phyloP scores from a whole-genome alignment of 768 basidiomycete genomes.

The Boletus barrowsii region DNA sequence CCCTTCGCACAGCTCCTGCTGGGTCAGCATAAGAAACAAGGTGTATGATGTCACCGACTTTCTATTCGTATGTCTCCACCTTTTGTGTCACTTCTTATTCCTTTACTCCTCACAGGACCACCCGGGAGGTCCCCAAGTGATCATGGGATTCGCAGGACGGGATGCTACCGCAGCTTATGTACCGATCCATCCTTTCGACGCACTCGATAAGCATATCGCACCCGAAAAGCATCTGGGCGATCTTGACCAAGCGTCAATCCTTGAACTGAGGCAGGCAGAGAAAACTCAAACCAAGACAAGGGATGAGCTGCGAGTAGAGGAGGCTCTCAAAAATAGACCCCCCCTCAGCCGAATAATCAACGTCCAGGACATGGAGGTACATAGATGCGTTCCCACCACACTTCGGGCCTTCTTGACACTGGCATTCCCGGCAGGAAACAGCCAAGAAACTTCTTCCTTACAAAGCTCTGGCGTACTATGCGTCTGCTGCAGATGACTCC shows the following conservation, averaged over 20 bases:
- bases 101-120: slow-evolving; percentile 48
- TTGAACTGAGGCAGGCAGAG: slow-evolving; percentile 34
- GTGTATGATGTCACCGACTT: slow-evolving; percentile 90
- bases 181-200: slow-evolving; percentile 83
- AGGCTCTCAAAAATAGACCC: slow-evolving; percentile 58
- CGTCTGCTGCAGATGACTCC: slow-evolving; percentile 84
- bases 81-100: not conserved
- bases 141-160: slow-evolving; percentile 79
- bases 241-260: slow-evolving; percentile 47
- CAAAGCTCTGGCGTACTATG: slow-evolving; percentile 81
- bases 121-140: slow-evolving; percentile 79
- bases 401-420: not conserved
- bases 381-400: not conserved
- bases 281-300: slow-evolving; percentile 52
- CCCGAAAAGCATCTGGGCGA: slow-evolving; percentile 70
- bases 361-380: slow-evolving; percentile 80
- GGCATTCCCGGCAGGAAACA: slow-evolving; percentile 45
- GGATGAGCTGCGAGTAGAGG: slow-evolving; percentile 67
- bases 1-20: slow-evolving; percentile 59
- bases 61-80: slow-evolving; percentile 45
- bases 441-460: slow-evolving; percentile 70
- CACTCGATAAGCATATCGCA: slow-evolving; percentile 69
- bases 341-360: slow-evolving; percentile 69
- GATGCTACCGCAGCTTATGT: slow-evolving; percentile 79
- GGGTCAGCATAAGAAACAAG: slow-evolving; percentile 76